These are phyloP conservation scores for Scedosporium apiospermum DNA, from an alignment of 2,329 filamentous ascomycete species.

Conservation along the genomic window DNA sequence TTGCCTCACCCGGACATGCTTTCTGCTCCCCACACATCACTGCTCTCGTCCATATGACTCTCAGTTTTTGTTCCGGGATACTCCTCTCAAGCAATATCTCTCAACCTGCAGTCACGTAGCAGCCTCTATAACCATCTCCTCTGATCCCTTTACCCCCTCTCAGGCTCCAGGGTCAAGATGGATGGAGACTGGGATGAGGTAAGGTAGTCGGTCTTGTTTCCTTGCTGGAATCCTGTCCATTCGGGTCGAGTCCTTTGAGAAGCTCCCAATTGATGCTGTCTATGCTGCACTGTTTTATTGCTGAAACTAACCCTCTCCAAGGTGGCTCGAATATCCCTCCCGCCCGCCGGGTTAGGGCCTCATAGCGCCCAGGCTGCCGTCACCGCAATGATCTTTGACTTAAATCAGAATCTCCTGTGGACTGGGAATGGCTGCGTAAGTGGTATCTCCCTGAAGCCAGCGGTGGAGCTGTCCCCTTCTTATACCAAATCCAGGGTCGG, in stretches of 20 bases:
- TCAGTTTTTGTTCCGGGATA: not conserved
- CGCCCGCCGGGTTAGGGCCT: slow-evolving; percentile 56
- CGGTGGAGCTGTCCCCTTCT: not conserved
- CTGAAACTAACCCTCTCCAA: slow-evolving; percentile 7
- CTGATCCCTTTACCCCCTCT: not conserved
- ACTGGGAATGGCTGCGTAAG: slow-evolving; percentile 76
- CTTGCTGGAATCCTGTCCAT: not conserved
- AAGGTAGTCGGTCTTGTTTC: slow-evolving; percentile 19
- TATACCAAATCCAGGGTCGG: slow-evolving; percentile 52
- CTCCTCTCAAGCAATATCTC: not conserved
- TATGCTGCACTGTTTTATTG: slow-evolving; percentile 2
- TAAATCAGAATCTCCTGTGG: slow-evolving; percentile 84
- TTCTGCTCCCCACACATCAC: not conserved
- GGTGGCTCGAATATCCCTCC: slow-evolving; percentile 13
- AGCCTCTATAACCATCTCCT: not conserved
- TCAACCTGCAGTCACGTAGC: not conserved
- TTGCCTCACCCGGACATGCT: not conserved
- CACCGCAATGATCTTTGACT: slow-evolving; percentile 81
- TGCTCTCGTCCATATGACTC: not conserved
- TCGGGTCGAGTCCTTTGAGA: not conserved
- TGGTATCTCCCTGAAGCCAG: slow-evolving; percentile 21
- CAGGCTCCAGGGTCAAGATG: slow-evolving; percentile 27
- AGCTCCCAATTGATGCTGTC: not conserved
- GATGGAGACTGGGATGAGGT: slow-evolving; percentile 63
- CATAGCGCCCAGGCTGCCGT: slow-evolving; percentile 54